Evolutionary conservation across 345 rosid species (phyloP).

Genomic region (Odontarrhena argentea): DNA sequence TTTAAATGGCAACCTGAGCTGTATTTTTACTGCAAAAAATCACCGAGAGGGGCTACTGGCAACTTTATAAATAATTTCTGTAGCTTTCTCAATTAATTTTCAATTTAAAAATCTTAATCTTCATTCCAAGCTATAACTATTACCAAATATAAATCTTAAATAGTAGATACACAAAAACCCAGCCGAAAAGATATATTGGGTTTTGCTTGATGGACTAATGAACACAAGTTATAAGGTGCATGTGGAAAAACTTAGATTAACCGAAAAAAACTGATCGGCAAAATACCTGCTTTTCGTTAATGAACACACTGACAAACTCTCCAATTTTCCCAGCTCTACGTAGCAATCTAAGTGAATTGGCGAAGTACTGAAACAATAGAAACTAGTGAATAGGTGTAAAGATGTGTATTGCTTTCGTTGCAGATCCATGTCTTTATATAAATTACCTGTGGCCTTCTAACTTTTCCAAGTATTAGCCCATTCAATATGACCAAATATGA

Average conservation of each 20-base stretch:
- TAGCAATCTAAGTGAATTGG: constrained; percentile 65
- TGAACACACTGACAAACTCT: constrained; percentile 86
- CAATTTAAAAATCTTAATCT: constrained; percentile 7
- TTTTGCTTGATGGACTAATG: constrained; percentile 10
- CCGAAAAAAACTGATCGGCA: constrained; percentile 16
- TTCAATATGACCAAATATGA: constrained; percentile 81
- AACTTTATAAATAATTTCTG: neutral
- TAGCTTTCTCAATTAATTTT: constrained; percentile 1
- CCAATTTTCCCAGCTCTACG: constrained; percentile 93
- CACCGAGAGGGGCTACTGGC: constrained; percentile 8
- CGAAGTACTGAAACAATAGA: constrained; percentile 58
- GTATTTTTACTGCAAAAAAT: constrained; percentile 15
- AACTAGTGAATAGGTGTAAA: constrained; percentile 20
- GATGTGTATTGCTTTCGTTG: constrained; percentile 9
- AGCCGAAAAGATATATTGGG: constrained; percentile 2
- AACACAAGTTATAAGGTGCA: constrained; percentile 20
- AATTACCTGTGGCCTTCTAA: constrained; percentile 88
- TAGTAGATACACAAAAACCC: constrained; percentile 15
- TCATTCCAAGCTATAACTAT: constrained; percentile 9
- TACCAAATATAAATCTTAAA: constrained; percentile 5
- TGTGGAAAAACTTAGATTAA: neutral
- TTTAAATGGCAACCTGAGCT: constrained; percentile 10
- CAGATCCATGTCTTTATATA: constrained; percentile 17
- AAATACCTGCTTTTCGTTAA: constrained; percentile 91
- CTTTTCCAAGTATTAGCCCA: constrained; percentile 94